Evolutionary conservation across 331 rosid genomes (phyloP), one percentile per base, ranked within the genome.

Genomic region (Pyracantha coccinea): DNA sequence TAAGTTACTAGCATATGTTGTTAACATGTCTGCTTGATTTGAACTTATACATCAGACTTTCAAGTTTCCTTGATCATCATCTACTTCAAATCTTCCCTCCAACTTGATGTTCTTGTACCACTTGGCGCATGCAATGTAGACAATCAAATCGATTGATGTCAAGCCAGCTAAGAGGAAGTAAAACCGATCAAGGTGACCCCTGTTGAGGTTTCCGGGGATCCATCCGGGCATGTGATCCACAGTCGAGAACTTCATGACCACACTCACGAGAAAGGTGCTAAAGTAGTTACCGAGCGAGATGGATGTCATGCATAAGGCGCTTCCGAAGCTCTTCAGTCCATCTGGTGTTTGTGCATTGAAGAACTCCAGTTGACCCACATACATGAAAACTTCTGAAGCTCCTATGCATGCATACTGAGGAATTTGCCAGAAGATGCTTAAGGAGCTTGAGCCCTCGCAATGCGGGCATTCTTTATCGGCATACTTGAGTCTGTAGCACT

Each of bases 331-430:
- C 87, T 94, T 94, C 19, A 94, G 84, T 29, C 99, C 96, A 29
- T 94, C 99, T 8, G 99, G 99, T 29, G 99, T 85, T 81, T 95
- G 99, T 41, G 99, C 97, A 23, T 95, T 95, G 88, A 95, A 95
- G 83, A 95, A 95, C 79, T 95, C 99, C 77, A 95, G 74, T 68
- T 95, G 99, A 2, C 97, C 99, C 25, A 95, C 99, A 71, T 95
- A 95, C 99, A 95, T 95, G 83, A 95, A 95, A 33, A 92, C 99
- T 78, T 95, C 99, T 2, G 99, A 95, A 79, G 99, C 99, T 76
- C 99, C 99, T 71, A 95, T 92, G 21, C 88, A 85, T 55, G 93
- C 93, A 7, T 92, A 95, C 77, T 95, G 99, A 33, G 99, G 99
- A 68, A 92, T 82, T 83, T 95, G 99, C 99, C 99, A 95, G 70